Percentiles rank a stretch among this genome's conserved stretches.
phyloP scores from a whole-genome alignment of 352 stramenopile genomes.

The Globisporangium heterothallicum region DNA sequence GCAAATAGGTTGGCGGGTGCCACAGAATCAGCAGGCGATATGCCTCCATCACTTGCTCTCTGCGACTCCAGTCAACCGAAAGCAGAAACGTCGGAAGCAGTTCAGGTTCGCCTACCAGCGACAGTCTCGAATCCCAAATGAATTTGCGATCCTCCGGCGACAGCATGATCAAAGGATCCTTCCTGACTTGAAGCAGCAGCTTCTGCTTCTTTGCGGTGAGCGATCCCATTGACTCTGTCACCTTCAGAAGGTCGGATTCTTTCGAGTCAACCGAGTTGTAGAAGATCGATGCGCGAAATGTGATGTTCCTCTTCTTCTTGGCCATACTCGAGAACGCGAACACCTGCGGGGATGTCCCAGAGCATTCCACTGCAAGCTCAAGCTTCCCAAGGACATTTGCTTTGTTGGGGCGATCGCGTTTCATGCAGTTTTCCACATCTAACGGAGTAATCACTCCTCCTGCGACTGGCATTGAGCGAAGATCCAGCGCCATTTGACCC shows the following conservation, averaged over 20 bases:
- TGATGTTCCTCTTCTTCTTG: slow-evolving; percentile 47
- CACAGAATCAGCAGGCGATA: slow-evolving; percentile 78
- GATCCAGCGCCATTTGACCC: slow-evolving; percentile 39
- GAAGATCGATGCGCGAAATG: slow-evolving; percentile 73
- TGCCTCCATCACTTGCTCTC: slow-evolving; percentile 69
- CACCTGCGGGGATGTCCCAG: slow-evolving; percentile 24
- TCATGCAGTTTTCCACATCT: slow-evolving; percentile 70
- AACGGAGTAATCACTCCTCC: slow-evolving; percentile 47
- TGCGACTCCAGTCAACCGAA: slow-evolving; percentile 79
- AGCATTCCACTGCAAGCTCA: slow-evolving; percentile 43
- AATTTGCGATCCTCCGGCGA: slow-evolving; percentile 54
- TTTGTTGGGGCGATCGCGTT: slow-evolving; percentile 24
- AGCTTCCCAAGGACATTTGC: slow-evolving; percentile 33
- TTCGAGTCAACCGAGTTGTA: slow-evolving; percentile 19
- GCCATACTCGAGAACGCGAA: slow-evolving; percentile 61
- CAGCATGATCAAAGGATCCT: slow-evolving; percentile 61
- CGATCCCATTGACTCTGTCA: slow-evolving; percentile 18
- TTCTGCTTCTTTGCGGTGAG: slow-evolving; percentile 32
- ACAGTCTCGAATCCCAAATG: slow-evolving; percentile 62
- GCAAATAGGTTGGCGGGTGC: slow-evolving; percentile 71
- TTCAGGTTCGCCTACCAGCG: slow-evolving; percentile 58
- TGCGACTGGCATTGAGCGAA: slow-evolving; percentile 1
- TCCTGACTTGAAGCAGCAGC: slow-evolving; percentile 45
- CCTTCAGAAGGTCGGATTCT: not conserved
- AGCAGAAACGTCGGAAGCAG: slow-evolving; percentile 83